Conservation (phyloP, 768 basidiomycete genomes). For the Suillus ampliporus region DNA sequence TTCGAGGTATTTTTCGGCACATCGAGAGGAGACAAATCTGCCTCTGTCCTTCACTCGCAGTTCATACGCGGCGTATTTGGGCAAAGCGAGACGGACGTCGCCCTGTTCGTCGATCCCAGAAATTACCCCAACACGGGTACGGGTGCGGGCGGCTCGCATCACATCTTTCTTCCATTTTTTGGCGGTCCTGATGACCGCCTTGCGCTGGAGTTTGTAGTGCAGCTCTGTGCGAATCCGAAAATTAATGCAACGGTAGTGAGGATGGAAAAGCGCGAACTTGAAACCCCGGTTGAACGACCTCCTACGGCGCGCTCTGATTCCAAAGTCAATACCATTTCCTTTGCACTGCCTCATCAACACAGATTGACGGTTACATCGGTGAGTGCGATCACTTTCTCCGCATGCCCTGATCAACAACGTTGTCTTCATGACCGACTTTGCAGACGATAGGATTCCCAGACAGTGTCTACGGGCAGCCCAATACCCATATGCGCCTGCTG, state of each 20-base stretch:
- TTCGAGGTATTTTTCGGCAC: conserved; percentile 71
- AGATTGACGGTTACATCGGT: conserved; percentile 58
- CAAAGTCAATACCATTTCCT: conserved; percentile 33
- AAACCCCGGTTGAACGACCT: conserved; percentile 26
- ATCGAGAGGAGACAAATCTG: conserved; percentile 42
- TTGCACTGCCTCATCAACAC: conserved; percentile 7
- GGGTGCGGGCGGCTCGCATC: conserved; percentile 47
- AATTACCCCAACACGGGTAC: conserved; percentile 34
- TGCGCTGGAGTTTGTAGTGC: conserved; percentile 83
- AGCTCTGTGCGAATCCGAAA: conserved; percentile 73
- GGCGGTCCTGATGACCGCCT: conserved; percentile 94
- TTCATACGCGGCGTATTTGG: conserved; percentile 85
- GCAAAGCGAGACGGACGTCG: conserved; percentile 75
- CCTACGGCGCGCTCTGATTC: conserved; percentile 32
- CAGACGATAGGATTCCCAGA: conserved; percentile 56
- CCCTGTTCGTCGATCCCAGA: conserved; percentile 78
- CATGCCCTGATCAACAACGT: not conserved
- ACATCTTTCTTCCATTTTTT: conserved; percentile 89
- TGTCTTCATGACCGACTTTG: not conserved
- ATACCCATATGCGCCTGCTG: conserved; percentile 69
- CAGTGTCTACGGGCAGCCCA: conserved; percentile 70
- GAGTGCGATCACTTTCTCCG: conserved; percentile 22
- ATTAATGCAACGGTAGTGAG: conserved; percentile 79
- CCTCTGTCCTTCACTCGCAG: conserved; percentile 71
- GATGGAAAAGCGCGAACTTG: conserved; percentile 56